Evolutionary conservation across 176 grass and related monocot species (phyloP), one percentile per base, ranked within the genome.

Genomic region (Otatea glauca): DNA sequence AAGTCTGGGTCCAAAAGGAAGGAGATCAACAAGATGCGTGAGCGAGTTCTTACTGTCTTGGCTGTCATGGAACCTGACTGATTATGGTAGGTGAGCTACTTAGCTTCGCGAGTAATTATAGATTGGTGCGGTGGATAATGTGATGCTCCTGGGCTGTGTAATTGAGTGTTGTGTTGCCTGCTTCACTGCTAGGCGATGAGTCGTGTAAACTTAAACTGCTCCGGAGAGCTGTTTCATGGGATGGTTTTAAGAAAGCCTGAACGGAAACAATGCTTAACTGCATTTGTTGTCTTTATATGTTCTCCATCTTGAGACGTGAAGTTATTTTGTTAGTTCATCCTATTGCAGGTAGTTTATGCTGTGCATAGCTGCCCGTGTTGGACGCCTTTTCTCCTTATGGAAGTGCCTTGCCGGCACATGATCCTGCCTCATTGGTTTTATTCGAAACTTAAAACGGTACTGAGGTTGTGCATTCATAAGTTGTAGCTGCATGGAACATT

Each of bases 1-100:
- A 94, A 86, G 89, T 99, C 69, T 99, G 96, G 96, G 86, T 86
- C 59, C 96, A 96, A 72, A 91, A 94, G 81, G 88, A 87, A 17
- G 90, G 81, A 70, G 77, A 90, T 65, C 83, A 88, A 85, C 16
- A 35, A 74, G 49, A 65, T 37, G 76, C 18, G 8, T 92, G 70
- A 86, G 65, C 41, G 25, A 16, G 80, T 13, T 86, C 9, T 56
- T 83, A 61, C 49, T 76, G 63, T 70, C 39, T 42, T 58, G 13
- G 37, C 68, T 81, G 35, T 66, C 74, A 63, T 72, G 16, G 68
- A 75, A 77, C 77, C 74, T 86, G 65, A 82, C 61, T 92, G 74
- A 61, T 64, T 67, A 47, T 76, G 68, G 63, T 89, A 44, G 69
- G 74, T 78, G 67, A 90, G 68, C 39, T 68, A 49, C 43, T 78